Conservation (phyloP, 192 early-diverging fungal genomes). For the Haplosporangium gracile region DNA sequence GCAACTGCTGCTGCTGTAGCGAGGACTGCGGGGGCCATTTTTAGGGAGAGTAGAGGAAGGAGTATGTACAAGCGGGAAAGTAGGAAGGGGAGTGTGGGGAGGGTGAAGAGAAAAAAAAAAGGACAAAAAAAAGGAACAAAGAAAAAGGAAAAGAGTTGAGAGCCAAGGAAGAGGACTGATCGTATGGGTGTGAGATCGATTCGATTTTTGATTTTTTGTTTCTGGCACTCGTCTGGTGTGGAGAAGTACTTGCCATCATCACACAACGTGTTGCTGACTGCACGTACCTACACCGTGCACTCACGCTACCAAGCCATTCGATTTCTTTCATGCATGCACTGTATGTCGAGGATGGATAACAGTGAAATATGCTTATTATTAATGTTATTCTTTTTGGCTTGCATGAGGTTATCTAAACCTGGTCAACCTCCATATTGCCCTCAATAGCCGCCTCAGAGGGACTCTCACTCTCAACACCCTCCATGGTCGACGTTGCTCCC, state of each 20-base stretch:
- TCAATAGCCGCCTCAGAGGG: neutral
- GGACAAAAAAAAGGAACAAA: neutral
- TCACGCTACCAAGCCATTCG: neutral
- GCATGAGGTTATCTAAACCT: neutral
- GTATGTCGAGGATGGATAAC: neutral
- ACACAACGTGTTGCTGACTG: neutral
- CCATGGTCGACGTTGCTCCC: conserved; percentile 5
- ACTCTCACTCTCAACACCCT: conserved; percentile 23
- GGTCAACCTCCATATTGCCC: conserved; percentile 27
- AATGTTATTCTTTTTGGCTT: neutral
- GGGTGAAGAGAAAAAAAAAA: neutral
- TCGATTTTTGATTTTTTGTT: too few relatives aligned
- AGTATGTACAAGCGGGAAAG: neutral
- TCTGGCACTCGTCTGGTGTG: neutral
- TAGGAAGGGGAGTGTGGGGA: neutral
- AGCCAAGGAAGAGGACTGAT: neutral
- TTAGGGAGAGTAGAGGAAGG: neutral
- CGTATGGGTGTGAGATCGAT: neutral
- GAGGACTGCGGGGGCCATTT: conserved; percentile 21
- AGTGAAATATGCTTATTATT: neutral
- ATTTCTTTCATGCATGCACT: neutral
- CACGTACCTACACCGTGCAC: neutral
- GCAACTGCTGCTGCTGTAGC: neutral
- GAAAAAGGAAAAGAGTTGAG: neutral
- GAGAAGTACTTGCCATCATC: neutral